These are phyloP conservation scores for Phytopythium cucurbitacearum DNA, from an alignment of 352 stramenopile genomes.

Conservation along the genomic window DNA sequence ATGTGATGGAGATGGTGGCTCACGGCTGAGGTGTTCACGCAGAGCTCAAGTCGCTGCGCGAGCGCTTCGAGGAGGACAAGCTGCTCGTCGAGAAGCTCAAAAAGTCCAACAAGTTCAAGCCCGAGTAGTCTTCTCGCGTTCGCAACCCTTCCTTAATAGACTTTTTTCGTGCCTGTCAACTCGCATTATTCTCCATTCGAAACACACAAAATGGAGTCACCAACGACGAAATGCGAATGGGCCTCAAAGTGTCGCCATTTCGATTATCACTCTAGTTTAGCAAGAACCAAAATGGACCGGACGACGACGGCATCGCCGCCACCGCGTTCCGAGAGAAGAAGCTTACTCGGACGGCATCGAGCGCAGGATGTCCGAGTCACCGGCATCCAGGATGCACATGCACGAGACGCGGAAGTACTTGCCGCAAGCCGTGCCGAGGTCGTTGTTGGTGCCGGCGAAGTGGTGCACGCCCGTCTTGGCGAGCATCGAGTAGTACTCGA, in stretches of 20 bases:
- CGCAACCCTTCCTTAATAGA: background rate
- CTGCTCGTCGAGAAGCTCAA: constrained; percentile 81
- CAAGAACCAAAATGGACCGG: too few relatives aligned
- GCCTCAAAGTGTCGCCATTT: constrained; percentile 9
- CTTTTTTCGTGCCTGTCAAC: background rate
- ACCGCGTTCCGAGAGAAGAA: background rate
- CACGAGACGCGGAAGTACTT: constrained; percentile 99
- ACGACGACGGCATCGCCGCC: too few relatives aligned
- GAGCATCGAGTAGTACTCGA: constrained; percentile 99
- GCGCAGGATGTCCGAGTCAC: constrained; percentile 99
- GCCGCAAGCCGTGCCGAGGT: constrained; percentile 98
- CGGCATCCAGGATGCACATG: constrained; percentile 94
- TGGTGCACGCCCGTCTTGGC: constrained; percentile 98
- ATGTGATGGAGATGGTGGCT: background rate
- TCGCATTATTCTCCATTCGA: background rate
- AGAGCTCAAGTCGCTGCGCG: constrained; percentile 80
- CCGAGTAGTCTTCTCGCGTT: constrained; percentile 36
- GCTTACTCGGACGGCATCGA: constrained; percentile 59
- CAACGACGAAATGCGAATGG: background rate
- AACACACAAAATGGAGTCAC: background rate
- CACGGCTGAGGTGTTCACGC: constrained; percentile 5
- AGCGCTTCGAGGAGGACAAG: constrained; percentile 82
- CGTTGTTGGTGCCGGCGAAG: constrained; percentile 98
- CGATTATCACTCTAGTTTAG: background rate
- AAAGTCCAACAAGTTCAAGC: constrained; percentile 73